phyloP scores from a whole-genome alignment of 495 filamentous ascomycete genomes.

The Penicillium canescens region DNA sequence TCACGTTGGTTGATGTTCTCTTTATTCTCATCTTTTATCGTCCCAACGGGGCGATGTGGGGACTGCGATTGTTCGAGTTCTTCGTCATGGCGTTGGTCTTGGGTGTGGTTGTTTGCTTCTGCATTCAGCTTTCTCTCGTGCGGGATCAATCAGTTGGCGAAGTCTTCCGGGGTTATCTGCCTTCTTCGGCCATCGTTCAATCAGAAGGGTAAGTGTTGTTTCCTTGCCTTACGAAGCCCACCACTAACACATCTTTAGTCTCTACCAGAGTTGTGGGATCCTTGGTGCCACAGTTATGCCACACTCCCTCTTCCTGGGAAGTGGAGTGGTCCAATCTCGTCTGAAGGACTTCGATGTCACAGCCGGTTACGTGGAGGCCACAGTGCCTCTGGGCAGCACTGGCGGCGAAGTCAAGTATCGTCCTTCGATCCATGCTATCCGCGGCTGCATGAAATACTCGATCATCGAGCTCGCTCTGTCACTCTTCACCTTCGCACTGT shows the following conservation, averaged over 20 bases:
- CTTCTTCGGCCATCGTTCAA: slow-evolving; percentile 72
- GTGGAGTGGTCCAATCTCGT: slow-evolving; percentile 80
- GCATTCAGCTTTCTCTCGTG: slow-evolving; percentile 82
- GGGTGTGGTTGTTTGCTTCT: slow-evolving; percentile 88
- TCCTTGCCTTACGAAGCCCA: not conserved
- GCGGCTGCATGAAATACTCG: slow-evolving; percentile 76
- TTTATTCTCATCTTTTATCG: slow-evolving; percentile 83
- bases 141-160: slow-evolving; percentile 65
- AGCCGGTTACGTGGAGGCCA: slow-evolving; percentile 53
- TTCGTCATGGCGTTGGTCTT: slow-evolving; percentile 79
- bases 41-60: slow-evolving; percentile 71
- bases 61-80: slow-evolving; percentile 75
- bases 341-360: slow-evolving; percentile 75
- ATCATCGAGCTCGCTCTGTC: slow-evolving; percentile 73
- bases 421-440: slow-evolving; percentile 76
- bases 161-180: slow-evolving; percentile 83
- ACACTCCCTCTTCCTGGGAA: slow-evolving; percentile 87
- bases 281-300: slow-evolving; percentile 95
- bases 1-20: slow-evolving; percentile 83
- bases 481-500: slow-evolving; percentile 91
- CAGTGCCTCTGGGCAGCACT: slow-evolving; percentile 35
- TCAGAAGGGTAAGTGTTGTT: slow-evolving; percentile 55
- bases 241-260: slow-evolving; percentile 39
- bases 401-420: slow-evolving; percentile 64
- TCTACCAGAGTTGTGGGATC: slow-evolving; percentile 91